Percentiles rank a stretch among this genome's conserved stretches.
These are phyloP conservation scores for Batrachochytrium dendrobatidis DNA, from an alignment of 371 early-diverging fungal genomes.

Conservation along the genomic window DNA sequence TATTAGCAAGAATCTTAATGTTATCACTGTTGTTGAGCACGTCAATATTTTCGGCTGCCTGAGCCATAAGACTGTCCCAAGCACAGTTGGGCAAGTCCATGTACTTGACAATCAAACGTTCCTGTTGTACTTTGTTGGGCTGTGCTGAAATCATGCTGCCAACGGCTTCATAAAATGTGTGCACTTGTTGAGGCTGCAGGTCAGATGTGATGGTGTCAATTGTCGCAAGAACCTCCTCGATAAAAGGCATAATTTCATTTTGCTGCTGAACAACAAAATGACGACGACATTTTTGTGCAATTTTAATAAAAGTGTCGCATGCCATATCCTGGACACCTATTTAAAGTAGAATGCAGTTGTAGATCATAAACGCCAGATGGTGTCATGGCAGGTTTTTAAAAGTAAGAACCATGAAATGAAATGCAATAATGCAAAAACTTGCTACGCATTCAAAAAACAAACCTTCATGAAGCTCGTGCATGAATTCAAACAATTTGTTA, in stretches of 20 bases:
- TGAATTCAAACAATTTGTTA: constrained; percentile 99
- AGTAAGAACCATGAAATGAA: neutral
- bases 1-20: constrained; percentile 81
- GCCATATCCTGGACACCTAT: constrained; percentile 99
- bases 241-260: constrained; percentile 80
- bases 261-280: constrained; percentile 89
- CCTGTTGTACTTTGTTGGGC: constrained; percentile 58
- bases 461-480: constrained; percentile 98
- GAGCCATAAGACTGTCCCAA: constrained; percentile 71
- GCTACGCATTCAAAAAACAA: neutral
- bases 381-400: no score
- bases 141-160: constrained; percentile 94
- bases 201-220: constrained; percentile 79
- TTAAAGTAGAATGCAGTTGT: neutral
- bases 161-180: constrained; percentile 94
- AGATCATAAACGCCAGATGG: no score
- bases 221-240: constrained; percentile 83
- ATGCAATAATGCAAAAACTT: neutral
- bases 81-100: constrained; percentile 85
- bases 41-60: constrained; percentile 63
- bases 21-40: constrained; percentile 69
- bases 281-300: constrained; percentile 92
- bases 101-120: constrained; percentile 68
- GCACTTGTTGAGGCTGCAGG: constrained; percentile 82
- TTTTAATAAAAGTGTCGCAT: constrained; percentile 99